These are phyloP conservation scores for Verruconis gallopava DNA, from an alignment of 2,329 filamentous ascomycete species.

Conservation along the genomic window DNA sequence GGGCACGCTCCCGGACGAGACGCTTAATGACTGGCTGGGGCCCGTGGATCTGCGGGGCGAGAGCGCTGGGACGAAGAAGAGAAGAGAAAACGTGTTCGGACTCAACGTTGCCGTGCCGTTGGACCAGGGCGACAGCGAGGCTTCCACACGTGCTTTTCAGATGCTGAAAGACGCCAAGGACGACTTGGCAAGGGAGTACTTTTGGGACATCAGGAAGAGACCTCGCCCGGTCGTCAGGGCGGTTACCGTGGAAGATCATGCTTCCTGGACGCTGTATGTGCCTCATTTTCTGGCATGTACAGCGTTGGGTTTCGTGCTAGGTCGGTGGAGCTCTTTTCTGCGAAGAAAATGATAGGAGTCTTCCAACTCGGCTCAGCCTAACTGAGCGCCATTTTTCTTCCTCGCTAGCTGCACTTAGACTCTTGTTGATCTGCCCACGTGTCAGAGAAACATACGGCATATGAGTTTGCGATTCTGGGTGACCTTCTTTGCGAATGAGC, in stretches of 20 bases:
- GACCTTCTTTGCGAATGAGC: too few species aligned
- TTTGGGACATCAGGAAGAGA: constrained; percentile 4
- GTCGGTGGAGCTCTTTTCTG: too few species aligned
- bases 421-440: too few species aligned
- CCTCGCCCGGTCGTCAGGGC: neutral
- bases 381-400: too few species aligned
- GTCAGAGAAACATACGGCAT: too few species aligned
- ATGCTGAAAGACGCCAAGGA: constrained; percentile 6
- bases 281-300: neutral
- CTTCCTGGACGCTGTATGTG: neutral
- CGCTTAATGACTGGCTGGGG: constrained; percentile 15
- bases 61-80: neutral
- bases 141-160: constrained; percentile 6
- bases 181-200: constrained; percentile 6
- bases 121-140: constrained; percentile 16
- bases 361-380: too few species aligned
- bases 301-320: neutral
- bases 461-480: too few species aligned
- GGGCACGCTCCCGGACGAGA: constrained; percentile 15
- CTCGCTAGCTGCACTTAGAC: too few species aligned
- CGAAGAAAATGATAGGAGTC: too few species aligned
- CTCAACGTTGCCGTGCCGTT: constrained; percentile 22
- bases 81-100: constrained; percentile 13
- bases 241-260: neutral
- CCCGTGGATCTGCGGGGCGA: neutral